A percentile compares a stretch with the other conserved stretches of the same genome.
Evolutionary conservation across 2,329 filamentous ascomycete genomes (phyloP).

Genomic region (Fusarium sp.): DNA sequence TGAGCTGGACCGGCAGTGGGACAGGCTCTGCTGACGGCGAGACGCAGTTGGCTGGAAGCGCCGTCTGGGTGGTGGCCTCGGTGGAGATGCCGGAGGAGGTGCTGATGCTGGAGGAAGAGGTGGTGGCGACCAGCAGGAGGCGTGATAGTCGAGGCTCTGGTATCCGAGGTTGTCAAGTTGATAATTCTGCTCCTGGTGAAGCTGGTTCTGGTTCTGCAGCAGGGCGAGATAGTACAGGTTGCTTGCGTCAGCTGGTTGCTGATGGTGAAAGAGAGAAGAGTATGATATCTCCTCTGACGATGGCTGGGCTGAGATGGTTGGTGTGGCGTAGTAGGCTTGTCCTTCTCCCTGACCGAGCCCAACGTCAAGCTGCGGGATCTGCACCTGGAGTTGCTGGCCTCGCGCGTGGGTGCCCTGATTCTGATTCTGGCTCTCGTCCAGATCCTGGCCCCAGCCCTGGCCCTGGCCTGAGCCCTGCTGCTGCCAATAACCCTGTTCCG

Average conservation of each 20-base stretch:
- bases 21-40: conserved; percentile 41
- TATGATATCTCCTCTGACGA: conserved; percentile 25
- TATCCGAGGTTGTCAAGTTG: conserved; percentile 25
- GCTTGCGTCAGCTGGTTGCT: conserved; percentile 13
- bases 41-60: conserved; percentile 43
- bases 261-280: conserved; percentile 26
- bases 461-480: conserved; percentile 33
- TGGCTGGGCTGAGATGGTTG: conserved; percentile 21
- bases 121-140: conserved; percentile 29
- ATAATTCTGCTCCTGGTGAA: conserved; percentile 15
- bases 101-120: conserved; percentile 31
- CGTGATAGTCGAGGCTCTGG: conserved; percentile 23
- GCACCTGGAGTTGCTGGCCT: conserved; percentile 39
- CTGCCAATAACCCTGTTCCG: conserved; percentile 33
- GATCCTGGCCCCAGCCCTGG: conserved; percentile 28
- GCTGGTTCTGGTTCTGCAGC: conserved; percentile 34
- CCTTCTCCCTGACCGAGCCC: conserved; percentile 43
- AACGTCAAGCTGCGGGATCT: conserved; percentile 42
- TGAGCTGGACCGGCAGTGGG: conserved; percentile 42
- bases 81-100: conserved; percentile 32
- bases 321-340: conserved; percentile 31
- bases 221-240: conserved; percentile 34
- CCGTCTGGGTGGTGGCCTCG: conserved; percentile 35
- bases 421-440: neutral
- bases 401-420: conserved; percentile 41